Evolutionary conservation across 2,329 filamentous ascomycete species (phyloP).

Genomic region (Fusarium sp.): DNA sequence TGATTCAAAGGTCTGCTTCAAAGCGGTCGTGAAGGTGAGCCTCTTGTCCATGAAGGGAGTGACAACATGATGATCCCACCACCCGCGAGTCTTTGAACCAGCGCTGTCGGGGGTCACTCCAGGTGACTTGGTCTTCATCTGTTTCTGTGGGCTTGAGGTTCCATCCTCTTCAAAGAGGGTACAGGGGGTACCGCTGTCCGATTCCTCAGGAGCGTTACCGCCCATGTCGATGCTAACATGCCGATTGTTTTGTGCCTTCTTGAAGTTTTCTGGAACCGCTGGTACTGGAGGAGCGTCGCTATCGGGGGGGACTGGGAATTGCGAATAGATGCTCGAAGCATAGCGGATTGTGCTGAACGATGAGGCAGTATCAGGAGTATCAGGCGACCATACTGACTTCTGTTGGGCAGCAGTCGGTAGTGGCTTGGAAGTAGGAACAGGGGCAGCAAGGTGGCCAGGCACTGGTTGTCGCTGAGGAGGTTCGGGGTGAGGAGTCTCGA

Average conservation of each 20-base stretch:
- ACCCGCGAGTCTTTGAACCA: constrained; percentile 72
- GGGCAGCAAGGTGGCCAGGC: constrained; percentile 5
- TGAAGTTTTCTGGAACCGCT: constrained; percentile 61
- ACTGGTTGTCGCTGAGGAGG: constrained; percentile 16
- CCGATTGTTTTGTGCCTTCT: constrained; percentile 48
- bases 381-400: constrained; percentile 71
- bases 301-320: constrained; percentile 55
- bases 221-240: constrained; percentile 52
- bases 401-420: constrained; percentile 47
- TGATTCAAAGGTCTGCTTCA: constrained; percentile 49
- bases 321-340: constrained; percentile 73
- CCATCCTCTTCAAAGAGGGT: constrained; percentile 80
- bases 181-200: constrained; percentile 67
- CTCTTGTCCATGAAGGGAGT: constrained; percentile 72
- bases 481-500: constrained; percentile 22
- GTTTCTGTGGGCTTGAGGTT: constrained; percentile 54
- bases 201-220: constrained; percentile 54
- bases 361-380: constrained; percentile 64
- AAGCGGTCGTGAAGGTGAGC: constrained; percentile 56
- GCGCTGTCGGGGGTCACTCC: constrained; percentile 61
- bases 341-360: constrained; percentile 56
- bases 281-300: constrained; percentile 70
- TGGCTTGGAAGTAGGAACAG: constrained; percentile 16
- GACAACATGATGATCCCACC: constrained; percentile 82
- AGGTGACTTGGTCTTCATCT: constrained; percentile 52